Conservation (phyloP, 108 stramenopile species). For the Schizochytrium sp. region DNA sequence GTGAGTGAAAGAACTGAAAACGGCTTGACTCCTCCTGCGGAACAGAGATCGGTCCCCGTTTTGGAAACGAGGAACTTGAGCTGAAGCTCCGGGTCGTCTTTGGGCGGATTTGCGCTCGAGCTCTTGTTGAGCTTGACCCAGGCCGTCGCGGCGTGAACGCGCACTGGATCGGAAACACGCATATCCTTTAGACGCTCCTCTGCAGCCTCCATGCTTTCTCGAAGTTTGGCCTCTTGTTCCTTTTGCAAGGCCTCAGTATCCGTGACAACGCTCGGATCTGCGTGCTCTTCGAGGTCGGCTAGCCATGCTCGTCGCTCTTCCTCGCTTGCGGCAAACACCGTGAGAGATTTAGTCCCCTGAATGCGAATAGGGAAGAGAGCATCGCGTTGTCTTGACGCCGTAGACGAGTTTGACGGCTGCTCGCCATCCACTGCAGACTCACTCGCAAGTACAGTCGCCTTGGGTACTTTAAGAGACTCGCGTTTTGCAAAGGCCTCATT, state of each 20-base stretch:
- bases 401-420: background rate
- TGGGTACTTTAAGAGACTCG: no score
- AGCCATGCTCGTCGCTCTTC: background rate
- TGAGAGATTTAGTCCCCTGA: background rate
- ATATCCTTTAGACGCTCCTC: background rate
- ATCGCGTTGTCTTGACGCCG: background rate
- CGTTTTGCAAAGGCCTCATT: no score
- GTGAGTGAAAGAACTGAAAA: background rate
- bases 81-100: background rate
- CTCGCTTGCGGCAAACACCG: background rate
- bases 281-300: background rate
- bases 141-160: background rate
- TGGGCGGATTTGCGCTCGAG: background rate
- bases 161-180: background rate
- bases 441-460: no score
- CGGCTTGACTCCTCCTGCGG: background rate
- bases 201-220: background rate
- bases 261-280: background rate
- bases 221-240: background rate
- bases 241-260: background rate
- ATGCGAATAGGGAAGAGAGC: background rate
- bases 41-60: background rate
- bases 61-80: slow-evolving; percentile 9
- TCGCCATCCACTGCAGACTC: background rate
- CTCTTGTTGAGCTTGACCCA: background rate